Conservation (phyloP, 768 basidiomycete genomes). For the Boletus rex-veris region DNA sequence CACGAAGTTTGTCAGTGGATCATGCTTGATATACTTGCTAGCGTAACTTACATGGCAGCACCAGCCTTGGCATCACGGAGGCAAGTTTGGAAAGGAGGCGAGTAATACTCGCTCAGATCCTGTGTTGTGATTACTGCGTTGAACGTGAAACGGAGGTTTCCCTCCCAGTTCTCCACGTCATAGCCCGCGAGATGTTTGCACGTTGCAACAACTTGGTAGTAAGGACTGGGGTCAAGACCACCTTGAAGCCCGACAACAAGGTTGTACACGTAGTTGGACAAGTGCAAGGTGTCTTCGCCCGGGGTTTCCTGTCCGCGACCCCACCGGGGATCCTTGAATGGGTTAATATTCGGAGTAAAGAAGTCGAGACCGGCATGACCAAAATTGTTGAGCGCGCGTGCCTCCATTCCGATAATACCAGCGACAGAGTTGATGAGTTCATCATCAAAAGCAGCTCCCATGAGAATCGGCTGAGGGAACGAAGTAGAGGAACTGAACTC, state of each 20-base stretch:
- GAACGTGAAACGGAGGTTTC: constrained; percentile 46
- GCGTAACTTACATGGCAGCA: constrained; percentile 42
- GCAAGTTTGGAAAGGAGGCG: constrained; percentile 54
- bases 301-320: constrained; percentile 61
- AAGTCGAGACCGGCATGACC: constrained; percentile 52
- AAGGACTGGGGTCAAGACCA: constrained; percentile 49
- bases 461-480: constrained; percentile 53
- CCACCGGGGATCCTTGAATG: constrained; percentile 64
- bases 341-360: constrained; percentile 51
- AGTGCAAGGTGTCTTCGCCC: constrained; percentile 56
- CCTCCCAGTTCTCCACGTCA: constrained; percentile 56
- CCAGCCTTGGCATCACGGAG: constrained; percentile 60
- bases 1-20: background rate
- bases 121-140: constrained; percentile 52
- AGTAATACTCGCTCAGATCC: constrained; percentile 55
- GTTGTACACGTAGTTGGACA: constrained; percentile 50
- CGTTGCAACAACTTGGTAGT: constrained; percentile 51
- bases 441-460: constrained; percentile 56
- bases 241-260: constrained; percentile 56
- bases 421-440: constrained; percentile 47
- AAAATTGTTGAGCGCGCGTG: constrained; percentile 55
- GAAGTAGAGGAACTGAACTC: constrained; percentile 57
- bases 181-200: constrained; percentile 63
- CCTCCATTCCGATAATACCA: constrained; percentile 52
- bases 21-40: background rate